A percentile compares a stretch with the other conserved stretches of the same genome.
Conservation (phyloP, 192 early-diverging fungal genomes). For the Mortierella alpina region DNA sequence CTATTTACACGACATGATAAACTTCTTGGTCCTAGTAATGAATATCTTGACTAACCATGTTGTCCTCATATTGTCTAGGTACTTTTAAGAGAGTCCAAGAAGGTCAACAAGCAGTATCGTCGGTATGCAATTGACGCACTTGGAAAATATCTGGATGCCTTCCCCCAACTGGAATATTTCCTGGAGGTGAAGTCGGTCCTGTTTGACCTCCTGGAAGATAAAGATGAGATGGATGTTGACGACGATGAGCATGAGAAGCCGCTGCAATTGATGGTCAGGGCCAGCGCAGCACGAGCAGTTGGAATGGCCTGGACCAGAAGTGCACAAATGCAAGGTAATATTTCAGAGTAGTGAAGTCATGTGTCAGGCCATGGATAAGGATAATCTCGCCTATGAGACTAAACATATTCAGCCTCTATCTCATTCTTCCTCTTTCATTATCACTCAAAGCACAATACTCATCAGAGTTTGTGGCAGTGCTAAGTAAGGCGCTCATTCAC, state of each 20-base stretch:
- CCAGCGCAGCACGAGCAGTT: conserved; percentile 75
- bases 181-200: conserved; percentile 70
- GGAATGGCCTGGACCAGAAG: conserved; percentile 63
- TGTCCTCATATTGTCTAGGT: conserved; percentile 47
- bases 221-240: conserved; percentile 63
- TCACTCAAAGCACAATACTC: conserved; percentile 53
- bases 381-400: neutral
- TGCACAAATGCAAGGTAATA: conserved; percentile 65
- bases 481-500: conserved; percentile 65
- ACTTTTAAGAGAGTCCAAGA: conserved; percentile 78
- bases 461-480: conserved; percentile 48
- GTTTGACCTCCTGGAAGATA: conserved; percentile 52
- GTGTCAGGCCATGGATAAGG: neutral
- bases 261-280: conserved; percentile 69
- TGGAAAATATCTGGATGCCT: conserved; percentile 67
- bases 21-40: too few relatives aligned
- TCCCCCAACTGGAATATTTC: conserved; percentile 66
- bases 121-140: conserved; percentile 73
- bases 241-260: conserved; percentile 74
- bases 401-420: neutral
- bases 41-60: too few relatives aligned
- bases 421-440: neutral
- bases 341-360: neutral
- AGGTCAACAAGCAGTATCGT: conserved; percentile 78
- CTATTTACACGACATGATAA: conserved; percentile 2